Evolutionary conservation across 2,329 filamentous ascomycete genomes (phyloP), one percentile per base, ranked within the genome.

Genomic region (Clarireedia monteithiana): DNA sequence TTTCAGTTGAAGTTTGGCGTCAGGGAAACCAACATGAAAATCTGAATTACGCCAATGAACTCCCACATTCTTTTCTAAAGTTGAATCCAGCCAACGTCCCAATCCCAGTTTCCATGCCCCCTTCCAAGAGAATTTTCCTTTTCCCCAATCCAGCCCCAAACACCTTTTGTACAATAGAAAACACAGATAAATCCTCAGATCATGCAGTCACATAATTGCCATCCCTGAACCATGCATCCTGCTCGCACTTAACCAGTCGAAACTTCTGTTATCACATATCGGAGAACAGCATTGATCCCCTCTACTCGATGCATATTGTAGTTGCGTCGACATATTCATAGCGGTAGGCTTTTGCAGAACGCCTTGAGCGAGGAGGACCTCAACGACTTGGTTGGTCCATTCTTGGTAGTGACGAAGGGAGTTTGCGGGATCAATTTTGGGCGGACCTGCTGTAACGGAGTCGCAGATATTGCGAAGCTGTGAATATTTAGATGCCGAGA

Each of bases 321-420:
- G 39, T 26, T 45, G 47, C 39, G 23, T 50, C 36, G 26, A 24
- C 26, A 45, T 51, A 5, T 47, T 40, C n/a, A 55, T 15, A n/a
- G 47, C 24, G 0, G 34, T 55, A 9, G 53, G 47, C 14, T 15
- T 24, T 23, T 55, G 38, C 17, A 50, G 36, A 24, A 45, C 23
- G n/a, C 26, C 38, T 14, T 20, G 34, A 50, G 46, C 24, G 36
- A 38, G 42, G n/a, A 55, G 38, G 6, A 26, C 3, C 15, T 55
- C 24, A 15, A 50, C 38, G 7, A 45, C 47, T 38, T 34, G 24
- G 15, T 45, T 45, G 10, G 38, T 50, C 53, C 38, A 55, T 45
- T 50, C 53, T 50, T 45, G 38, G 49, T 50, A 50, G 30, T 50
- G 53, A 7, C 34, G 53, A 26, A 50, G 47, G n/a, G 47, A 42